Conservation (phyloP, 177 flowering plant genomes). For the Telopea speciosissima region DNA sequence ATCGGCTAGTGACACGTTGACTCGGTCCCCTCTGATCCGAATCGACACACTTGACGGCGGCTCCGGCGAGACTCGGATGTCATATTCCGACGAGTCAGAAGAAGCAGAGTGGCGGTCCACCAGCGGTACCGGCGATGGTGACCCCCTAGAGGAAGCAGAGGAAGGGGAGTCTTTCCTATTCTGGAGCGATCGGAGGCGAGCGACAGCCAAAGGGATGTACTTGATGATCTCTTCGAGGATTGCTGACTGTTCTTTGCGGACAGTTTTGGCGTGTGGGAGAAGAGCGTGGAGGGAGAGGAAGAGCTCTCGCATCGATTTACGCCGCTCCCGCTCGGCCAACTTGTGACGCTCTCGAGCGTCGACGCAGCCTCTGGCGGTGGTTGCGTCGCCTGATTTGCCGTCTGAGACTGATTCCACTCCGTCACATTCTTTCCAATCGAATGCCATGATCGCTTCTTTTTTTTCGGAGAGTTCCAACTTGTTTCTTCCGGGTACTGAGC, state of each 20-base stretch:
- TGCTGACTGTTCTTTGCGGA: constrained; percentile 27
- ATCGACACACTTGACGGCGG: constrained; percentile 20
- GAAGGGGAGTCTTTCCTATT: constrained; percentile 8
- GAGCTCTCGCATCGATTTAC: constrained; percentile 31
- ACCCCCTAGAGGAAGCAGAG: neutral
- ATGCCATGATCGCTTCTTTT: too few species aligned
- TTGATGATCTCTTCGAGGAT: constrained; percentile 35
- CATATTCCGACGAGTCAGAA: constrained; percentile 13
- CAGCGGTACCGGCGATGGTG: neutral
- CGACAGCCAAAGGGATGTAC: constrained; percentile 26
- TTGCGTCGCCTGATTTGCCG: too few species aligned
- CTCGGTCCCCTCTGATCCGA: constrained; percentile 28
- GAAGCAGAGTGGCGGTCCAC: neutral
- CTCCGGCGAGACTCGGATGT: constrained; percentile 20
- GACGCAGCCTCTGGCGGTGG: neutral
- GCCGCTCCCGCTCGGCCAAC: constrained; percentile 27
- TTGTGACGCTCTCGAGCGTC: constrained; percentile 29
- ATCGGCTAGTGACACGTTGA: constrained; percentile 21
- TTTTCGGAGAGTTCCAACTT: too few species aligned
- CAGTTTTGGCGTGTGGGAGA: constrained; percentile 27
- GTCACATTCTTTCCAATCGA: constrained; percentile 13
- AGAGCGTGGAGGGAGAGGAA: constrained; percentile 27
- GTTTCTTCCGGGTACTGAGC: too few species aligned
- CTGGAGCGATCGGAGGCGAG: constrained; percentile 27
- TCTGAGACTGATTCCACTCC: neutral